Evolutionary conservation across 2,329 filamentous ascomycete genomes (phyloP).

Genomic region (Apiospora malaysiana): DNA sequence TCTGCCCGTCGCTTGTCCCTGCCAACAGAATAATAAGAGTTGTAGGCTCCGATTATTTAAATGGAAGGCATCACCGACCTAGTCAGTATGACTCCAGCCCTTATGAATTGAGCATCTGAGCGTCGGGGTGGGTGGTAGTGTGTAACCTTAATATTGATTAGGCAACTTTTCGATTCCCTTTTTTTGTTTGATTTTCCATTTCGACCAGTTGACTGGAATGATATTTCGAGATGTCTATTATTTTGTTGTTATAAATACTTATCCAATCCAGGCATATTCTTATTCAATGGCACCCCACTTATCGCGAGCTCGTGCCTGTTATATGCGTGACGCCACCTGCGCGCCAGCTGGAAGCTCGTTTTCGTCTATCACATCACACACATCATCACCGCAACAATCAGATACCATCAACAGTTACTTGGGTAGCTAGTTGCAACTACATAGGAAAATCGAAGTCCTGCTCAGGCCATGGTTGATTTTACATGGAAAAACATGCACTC

Average conservation of each 20-base stretch:
- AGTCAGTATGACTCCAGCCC: not conserved
- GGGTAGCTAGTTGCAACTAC: no score
- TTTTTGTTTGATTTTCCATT: not conserved
- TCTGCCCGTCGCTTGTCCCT: not conserved
- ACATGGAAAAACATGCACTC: not conserved
- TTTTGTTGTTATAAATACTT: not conserved
- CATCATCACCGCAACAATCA: no score
- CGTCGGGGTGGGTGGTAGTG: not conserved
- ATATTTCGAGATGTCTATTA: not conserved
- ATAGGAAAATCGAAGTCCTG: not conserved
- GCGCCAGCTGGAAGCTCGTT: not conserved
- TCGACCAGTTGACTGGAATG: not conserved
- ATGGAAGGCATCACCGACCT: not conserved
- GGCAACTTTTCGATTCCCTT: not conserved
- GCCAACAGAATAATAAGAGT: not conserved
- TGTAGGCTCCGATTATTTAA: not conserved
- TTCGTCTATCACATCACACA: not conserved
- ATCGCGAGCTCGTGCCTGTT: not conserved
- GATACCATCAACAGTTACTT: no score
- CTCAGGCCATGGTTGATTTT: not conserved
- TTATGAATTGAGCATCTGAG: not conserved
- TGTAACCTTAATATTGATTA: not conserved
- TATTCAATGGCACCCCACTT: not conserved
- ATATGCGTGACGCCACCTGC: constrained; percentile 9
- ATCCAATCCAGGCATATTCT: not conserved